phyloP scores from a whole-genome alignment of 2,329 filamentous ascomycete genomes.

The Pseudogymnoascus sp. region DNA sequence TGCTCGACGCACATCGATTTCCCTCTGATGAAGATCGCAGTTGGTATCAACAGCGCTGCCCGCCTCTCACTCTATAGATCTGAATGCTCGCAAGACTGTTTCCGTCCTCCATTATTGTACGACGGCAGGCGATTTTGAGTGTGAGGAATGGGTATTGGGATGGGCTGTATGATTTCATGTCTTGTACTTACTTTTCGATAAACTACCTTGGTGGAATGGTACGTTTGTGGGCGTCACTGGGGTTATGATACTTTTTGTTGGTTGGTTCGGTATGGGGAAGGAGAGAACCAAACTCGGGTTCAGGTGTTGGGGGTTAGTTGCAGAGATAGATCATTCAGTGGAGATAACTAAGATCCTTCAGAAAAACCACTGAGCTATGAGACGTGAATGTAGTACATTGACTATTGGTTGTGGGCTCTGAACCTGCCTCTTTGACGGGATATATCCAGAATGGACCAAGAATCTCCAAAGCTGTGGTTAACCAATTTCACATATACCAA shows the following conservation, averaged over 20 bases:
- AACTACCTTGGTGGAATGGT: neutral
- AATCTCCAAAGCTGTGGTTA: neutral
- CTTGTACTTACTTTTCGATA: neutral
- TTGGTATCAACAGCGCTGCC: neutral
- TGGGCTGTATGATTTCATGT: slow-evolving; percentile 1
- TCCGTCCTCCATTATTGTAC: neutral
- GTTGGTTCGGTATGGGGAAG: neutral
- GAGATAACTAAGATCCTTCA: neutral
- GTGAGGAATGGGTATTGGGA: neutral
- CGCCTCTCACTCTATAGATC: neutral
- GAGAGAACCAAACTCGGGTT: neutral
- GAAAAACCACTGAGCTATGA: neutral
- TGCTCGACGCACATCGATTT: neutral
- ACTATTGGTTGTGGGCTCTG: neutral
- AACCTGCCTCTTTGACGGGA: neutral
- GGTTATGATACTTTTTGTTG: neutral
- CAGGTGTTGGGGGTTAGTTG: neutral
- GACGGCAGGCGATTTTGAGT: neutral
- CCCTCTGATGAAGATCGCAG: neutral
- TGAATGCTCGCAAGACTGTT: neutral
- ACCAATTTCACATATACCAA: neutral
- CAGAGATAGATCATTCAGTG: neutral
- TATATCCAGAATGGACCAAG: neutral
- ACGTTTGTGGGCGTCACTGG: neutral
- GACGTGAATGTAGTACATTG: neutral